Conservation (phyloP, 306 rosid species). For the Pterocarpus macrocarpus region DNA sequence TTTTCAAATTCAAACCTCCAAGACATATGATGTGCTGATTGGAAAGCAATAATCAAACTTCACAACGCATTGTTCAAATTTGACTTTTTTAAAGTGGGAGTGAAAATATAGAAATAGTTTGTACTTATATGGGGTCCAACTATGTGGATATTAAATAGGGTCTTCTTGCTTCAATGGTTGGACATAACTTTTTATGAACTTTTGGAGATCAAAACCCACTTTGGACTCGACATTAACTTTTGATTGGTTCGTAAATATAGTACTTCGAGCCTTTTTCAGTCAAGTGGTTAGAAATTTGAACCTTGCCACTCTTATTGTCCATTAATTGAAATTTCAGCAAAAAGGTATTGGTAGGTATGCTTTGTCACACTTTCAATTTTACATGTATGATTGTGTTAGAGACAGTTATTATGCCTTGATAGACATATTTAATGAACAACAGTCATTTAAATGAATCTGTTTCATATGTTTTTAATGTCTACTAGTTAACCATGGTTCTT, state of each 20-base stretch:
- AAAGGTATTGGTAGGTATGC: not conserved
- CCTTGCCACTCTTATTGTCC: not conserved
- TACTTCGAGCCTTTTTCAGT: constrained; percentile 3
- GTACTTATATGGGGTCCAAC: constrained; percentile 19
- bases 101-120: constrained; percentile 5
- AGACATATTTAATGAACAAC: constrained; percentile 22
- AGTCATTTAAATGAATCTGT: constrained; percentile 13
- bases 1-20: constrained; percentile 23
- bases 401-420: not conserved
- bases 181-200: not conserved
- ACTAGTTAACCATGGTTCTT: constrained; percentile 7
- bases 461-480: constrained; percentile 20
- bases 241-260: not conserved
- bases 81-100: constrained; percentile 4
- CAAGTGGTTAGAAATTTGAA: constrained; percentile 5
- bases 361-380: constrained; percentile 13
- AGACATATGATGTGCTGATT: not conserved
- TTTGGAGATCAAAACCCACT: constrained; percentile 20
- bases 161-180: constrained; percentile 21
- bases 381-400: constrained; percentile 10
- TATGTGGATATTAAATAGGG: not conserved
- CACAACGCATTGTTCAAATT: not conserved
- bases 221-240: not conserved
- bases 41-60: not conserved
- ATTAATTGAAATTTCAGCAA: constrained; percentile 14